These are phyloP conservation scores for Trapa bicornis DNA, from an alignment of 345 rosid species.

Conservation along the genomic window DNA sequence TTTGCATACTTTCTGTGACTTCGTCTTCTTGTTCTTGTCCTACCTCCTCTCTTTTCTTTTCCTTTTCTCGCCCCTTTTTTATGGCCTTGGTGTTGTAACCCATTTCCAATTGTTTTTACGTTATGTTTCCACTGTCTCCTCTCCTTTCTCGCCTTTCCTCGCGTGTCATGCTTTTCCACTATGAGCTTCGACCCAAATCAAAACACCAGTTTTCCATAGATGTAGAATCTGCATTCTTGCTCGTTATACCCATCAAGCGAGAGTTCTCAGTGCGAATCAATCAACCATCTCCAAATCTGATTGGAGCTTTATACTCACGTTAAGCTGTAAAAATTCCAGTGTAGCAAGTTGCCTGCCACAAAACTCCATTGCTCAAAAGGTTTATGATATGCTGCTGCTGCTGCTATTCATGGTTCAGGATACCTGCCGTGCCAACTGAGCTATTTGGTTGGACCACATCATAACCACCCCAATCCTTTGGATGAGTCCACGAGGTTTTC, in stretches of 20 bases:
- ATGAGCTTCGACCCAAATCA: neutral
- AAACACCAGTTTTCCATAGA: neutral
- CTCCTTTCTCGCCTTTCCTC: no score
- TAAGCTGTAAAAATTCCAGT: no score
- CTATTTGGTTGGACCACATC: neutral
- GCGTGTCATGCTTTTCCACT: neutral
- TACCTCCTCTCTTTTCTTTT: constrained; percentile 5
- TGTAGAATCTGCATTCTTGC: no score
- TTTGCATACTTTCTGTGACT: neutral
- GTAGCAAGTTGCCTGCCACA: no score
- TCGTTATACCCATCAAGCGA: no score
- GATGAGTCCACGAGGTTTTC: neutral
- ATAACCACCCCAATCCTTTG: neutral
- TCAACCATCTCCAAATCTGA: no score
- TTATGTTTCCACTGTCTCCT: no score
- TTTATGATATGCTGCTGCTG: no score
- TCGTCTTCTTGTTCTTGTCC: neutral
- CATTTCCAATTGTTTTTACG: neutral
- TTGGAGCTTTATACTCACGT: no score
- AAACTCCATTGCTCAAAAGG: no score
- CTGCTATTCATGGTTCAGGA: neutral
- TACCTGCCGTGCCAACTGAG: neutral
- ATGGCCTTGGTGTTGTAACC: no score
- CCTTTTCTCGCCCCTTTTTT: neutral
- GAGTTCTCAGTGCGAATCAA: no score